These are phyloP conservation scores for Kurtzmaniella quercitrusa DNA, from an alignment of 1,139 yeast species.

Conservation along the genomic window DNA sequence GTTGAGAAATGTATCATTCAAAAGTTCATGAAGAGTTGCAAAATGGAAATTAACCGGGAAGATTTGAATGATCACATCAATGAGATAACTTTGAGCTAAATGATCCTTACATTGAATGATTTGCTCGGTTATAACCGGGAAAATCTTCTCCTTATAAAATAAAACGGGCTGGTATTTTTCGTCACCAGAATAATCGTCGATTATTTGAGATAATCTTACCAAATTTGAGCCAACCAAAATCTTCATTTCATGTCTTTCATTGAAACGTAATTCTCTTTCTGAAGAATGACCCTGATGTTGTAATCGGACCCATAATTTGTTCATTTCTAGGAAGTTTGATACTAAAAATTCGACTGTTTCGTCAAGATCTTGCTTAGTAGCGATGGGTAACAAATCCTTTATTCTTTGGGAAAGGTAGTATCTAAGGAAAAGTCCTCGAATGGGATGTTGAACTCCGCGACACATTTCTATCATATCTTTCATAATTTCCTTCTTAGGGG, in stretches of 20 bases:
- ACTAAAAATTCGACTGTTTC: conserved; percentile 73
- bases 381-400: conserved; percentile 60
- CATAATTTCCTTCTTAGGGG: conserved; percentile 84
- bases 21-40: conserved; percentile 62
- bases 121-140: conserved; percentile 85
- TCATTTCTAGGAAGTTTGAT: conserved; percentile 93
- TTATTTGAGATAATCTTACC: conserved; percentile 83
- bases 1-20: conserved; percentile 58
- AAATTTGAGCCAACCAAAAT: conserved; percentile 90
- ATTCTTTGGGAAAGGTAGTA: conserved; percentile 86
- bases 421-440: conserved; percentile 82
- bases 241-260: conserved; percentile 84
- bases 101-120: conserved; percentile 89
- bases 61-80: conserved; percentile 87
- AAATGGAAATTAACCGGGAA: conserved; percentile 93
- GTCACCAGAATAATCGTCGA: conserved; percentile 58
- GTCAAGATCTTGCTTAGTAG: conserved; percentile 44
- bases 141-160: conserved; percentile 59
- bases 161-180: conserved; percentile 27
- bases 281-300: conserved; percentile 95
- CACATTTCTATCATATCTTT: conserved; percentile 98
- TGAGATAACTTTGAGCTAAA: conserved; percentile 84
- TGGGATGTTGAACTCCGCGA: conserved; percentile 95
- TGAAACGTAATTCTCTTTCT: conserved; percentile 69
- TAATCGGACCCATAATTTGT: conserved; percentile 92